A percentile compares a stretch with the other conserved stretches of the same genome.
phyloP scores from a whole-genome alignment of 208 protist genomes.

The Trypanosomatidae sp. region DNA sequence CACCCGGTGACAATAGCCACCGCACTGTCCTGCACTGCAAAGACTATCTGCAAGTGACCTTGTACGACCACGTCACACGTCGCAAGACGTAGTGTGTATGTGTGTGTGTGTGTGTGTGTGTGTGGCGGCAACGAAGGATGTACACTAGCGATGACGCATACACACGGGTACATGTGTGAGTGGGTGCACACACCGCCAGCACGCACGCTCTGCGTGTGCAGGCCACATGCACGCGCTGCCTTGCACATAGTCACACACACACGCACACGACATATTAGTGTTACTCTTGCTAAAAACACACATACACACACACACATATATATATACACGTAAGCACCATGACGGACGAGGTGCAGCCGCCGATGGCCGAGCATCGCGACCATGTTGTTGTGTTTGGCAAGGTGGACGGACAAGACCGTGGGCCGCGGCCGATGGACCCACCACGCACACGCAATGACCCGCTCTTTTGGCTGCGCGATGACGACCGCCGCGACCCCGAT shows the following conservation, averaged over 20 bases:
- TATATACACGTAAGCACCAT: constrained; percentile 2
- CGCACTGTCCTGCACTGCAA: constrained; percentile 86
- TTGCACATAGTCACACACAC: neutral
- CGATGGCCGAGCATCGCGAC: constrained; percentile 38
- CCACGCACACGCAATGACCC: constrained; percentile 52
- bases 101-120: too few relatives aligned
- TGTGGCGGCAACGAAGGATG: too few relatives aligned
- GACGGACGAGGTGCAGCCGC: constrained; percentile 9
- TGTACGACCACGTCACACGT: constrained; percentile 88
- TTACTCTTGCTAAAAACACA: constrained; percentile 3
- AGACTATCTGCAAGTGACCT: constrained; percentile 93
- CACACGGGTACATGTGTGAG: too few relatives aligned
- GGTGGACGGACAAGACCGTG: constrained; percentile 76
- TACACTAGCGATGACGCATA: too few relatives aligned
- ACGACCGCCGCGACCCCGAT: constrained; percentile 45
- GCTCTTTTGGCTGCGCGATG: constrained; percentile 81
- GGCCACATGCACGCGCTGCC: too few relatives aligned
- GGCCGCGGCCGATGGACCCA: constrained; percentile 75
- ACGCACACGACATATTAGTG: neutral
- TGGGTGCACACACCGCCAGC: too few relatives aligned
- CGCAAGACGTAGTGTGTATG: constrained; percentile 85
- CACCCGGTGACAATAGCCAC: constrained; percentile 90
- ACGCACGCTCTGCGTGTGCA: too few relatives aligned
- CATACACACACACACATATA: constrained; percentile 4
- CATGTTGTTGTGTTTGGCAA: constrained; percentile 67